These are phyloP conservation scores for Calocybe gambosa DNA, from an alignment of 1,284 basidiomycete genomes.

Conservation along the genomic window DNA sequence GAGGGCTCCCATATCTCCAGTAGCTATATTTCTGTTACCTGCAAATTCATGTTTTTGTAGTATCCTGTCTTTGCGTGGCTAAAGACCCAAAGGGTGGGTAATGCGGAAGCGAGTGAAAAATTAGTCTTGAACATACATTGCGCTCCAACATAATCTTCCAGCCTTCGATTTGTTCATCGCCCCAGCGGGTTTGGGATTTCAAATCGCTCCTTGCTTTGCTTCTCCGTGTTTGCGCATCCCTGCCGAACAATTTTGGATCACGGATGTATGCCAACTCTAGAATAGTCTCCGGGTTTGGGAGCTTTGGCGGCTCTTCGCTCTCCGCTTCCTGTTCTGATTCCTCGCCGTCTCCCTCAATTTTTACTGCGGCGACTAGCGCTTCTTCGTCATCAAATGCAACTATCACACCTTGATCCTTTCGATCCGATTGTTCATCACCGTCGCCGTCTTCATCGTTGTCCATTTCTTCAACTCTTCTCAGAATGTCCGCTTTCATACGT, in stretches of 20 bases:
- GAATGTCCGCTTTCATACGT: constrained; percentile 75
- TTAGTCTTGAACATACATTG: constrained; percentile 48
- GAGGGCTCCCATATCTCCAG: constrained; percentile 11
- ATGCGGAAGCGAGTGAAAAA: not conserved
- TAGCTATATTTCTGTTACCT: constrained; percentile 43
- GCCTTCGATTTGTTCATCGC: constrained; percentile 81
- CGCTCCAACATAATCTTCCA: constrained; percentile 84
- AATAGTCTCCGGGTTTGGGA: constrained; percentile 48
- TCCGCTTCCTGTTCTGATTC: constrained; percentile 29
- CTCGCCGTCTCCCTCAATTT: constrained; percentile 49
- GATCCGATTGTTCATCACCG: constrained; percentile 20
- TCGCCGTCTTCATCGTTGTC: constrained; percentile 60
- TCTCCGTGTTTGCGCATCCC: constrained; percentile 67
- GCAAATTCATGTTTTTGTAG: constrained; percentile 68
- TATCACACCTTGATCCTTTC: constrained; percentile 24
- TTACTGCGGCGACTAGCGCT: constrained; percentile 30
- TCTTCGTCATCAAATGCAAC: constrained; percentile 48
- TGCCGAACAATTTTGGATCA: constrained; percentile 67
- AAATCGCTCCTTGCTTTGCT: constrained; percentile 61
- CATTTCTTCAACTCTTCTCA: constrained; percentile 69
- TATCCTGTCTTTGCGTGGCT: constrained; percentile 74
- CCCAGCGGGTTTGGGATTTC: constrained; percentile 62
- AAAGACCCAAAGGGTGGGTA: not conserved
- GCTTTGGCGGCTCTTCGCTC: constrained; percentile 15
- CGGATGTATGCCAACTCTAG: constrained; percentile 73